phyloP scores from a whole-genome alignment of 345 rosid genomes.

The Hibiscus trionum region DNA sequence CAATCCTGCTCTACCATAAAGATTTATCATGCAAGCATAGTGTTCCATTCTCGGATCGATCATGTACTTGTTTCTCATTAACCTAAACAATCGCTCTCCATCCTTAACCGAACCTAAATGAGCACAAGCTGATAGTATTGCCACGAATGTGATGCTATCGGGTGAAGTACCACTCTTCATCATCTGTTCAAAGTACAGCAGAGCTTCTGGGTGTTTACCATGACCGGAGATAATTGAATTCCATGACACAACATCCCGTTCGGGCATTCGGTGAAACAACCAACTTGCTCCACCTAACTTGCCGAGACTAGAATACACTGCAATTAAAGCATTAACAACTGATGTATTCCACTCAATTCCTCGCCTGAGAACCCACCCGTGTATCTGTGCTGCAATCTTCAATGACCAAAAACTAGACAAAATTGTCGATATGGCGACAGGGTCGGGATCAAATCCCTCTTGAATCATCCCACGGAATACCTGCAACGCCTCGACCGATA shows the following conservation, averaged over 20 bases:
- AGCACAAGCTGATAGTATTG: slow-evolving; percentile 66
- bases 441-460: slow-evolving; percentile 53
- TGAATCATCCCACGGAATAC: slow-evolving; percentile 46
- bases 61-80: slow-evolving; percentile 42
- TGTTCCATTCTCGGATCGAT: slow-evolving; percentile 58
- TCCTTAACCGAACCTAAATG: slow-evolving; percentile 51
- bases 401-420: slow-evolving; percentile 37
- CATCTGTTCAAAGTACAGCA: slow-evolving; percentile 60
- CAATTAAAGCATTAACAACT: slow-evolving; percentile 58
- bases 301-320: slow-evolving; percentile 42
- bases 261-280: slow-evolving; percentile 58
- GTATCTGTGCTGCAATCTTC: slow-evolving; percentile 47
- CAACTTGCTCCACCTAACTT: slow-evolving; percentile 39
- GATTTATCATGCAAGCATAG: slow-evolving; percentile 79
- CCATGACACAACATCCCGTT: slow-evolving; percentile 69
- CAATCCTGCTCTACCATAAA: slow-evolving; percentile 70
- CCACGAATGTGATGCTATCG: slow-evolving; percentile 68
- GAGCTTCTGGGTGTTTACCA: slow-evolving; percentile 35
- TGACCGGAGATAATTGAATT: slow-evolving; percentile 74
- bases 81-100: slow-evolving; percentile 50
- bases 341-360: slow-evolving; percentile 56
- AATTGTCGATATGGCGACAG: slow-evolving; percentile 60
- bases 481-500: slow-evolving; percentile 42
- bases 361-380: slow-evolving; percentile 63
- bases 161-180: slow-evolving; percentile 35